Evolutionary conservation across 306 rosid genomes (phyloP), one percentile per base, ranked within the genome.

Genomic region (Cucurbita maxima): DNA sequence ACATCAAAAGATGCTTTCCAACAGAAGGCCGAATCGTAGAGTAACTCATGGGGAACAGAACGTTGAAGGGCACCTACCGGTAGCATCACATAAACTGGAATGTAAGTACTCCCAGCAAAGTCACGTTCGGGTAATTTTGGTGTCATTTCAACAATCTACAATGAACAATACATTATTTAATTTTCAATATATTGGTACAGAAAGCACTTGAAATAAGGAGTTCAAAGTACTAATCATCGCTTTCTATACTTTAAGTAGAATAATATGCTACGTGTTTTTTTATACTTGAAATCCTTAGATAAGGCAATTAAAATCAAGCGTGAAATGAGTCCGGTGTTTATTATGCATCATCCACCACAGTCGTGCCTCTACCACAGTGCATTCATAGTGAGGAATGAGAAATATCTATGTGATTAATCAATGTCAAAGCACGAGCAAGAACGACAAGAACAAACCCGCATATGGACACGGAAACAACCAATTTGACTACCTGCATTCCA

Each of bases 61-160:
- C 40, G 18, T 59, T 14, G 51, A 34, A 53, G 43, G 72, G 71
- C 57, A 86, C 96, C 85, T 80, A 95, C 99, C 0, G 97, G 92
- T 50, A 91, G 83, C 99, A 88, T 91, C 76, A 91, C 91, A 78
- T 86, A 89, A 78, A 95, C 97, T 44, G 97, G 99, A 91, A 91
- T 79, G 80, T 82, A 86, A 1, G 91, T 77, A 19, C 92, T 86
- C 82, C 92, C 89, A 41, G 91, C 80, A 80, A 88, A 88, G 82
- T 95, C 90, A 70, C 90, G 90, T 77, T 95, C 99, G 14, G 78
- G 75, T 74, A 89, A 76, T 73, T 87, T 87, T 47, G 71, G 79
- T 22, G 86, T 58, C 40, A 82, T 55, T 61, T 82, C 91, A 77
- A 73, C 87, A 71, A 88, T 87, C 97, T 94, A 81, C 83, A 75